Evolutionary conservation across 257 asterid species (phyloP), one percentile per base, ranked within the genome.

Genomic region (Petrea volubilis): DNA sequence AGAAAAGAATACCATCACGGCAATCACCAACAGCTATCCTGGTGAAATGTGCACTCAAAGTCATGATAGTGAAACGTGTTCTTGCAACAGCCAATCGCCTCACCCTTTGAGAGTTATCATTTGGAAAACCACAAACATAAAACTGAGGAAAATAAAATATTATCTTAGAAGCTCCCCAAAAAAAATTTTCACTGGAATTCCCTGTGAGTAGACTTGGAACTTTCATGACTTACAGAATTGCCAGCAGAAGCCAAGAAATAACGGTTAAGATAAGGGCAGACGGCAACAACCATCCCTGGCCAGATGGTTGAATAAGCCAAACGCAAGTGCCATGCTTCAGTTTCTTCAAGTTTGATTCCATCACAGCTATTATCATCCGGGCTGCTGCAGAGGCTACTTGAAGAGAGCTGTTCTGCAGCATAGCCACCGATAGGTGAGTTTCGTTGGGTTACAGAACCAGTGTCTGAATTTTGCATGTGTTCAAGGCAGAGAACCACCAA

Each of bases 21-120:
- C 98, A 89, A 80, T 94, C 99, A 64, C 99, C 99, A 52, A 94
- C 99, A 79, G 97, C 97, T 80, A 94, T 94, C 88, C 95, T 94
- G 56, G 91, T 89, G 79, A 85, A 85, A 73, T 91, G 87, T 58
- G 98, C 78, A 49, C 95, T 84, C 82, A 94, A 80, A 47, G 98
- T 81, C 92, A 80, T 85, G 74, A 94, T 83, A 81, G 88, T 82
- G 78, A 86, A 90, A 28, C 98, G 95, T 10, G 99, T 90, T 84
- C 92, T 86, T 79, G 81, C 95, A 27, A 76, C 80, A 66, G 96
- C 93, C 66, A 83, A 74, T 64, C 86, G 81, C 77, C 83, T 83
- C 80, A 91, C 96, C 77, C 88, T 88, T 49, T 77, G 88, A 61
- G 90, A 43, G 82, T 74, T 89, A 74, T 88, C 98, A 71, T 77